Conservation (phyloP, 2,329 filamentous ascomycete genomes). For the Diaporthe ilicicola region DNA sequence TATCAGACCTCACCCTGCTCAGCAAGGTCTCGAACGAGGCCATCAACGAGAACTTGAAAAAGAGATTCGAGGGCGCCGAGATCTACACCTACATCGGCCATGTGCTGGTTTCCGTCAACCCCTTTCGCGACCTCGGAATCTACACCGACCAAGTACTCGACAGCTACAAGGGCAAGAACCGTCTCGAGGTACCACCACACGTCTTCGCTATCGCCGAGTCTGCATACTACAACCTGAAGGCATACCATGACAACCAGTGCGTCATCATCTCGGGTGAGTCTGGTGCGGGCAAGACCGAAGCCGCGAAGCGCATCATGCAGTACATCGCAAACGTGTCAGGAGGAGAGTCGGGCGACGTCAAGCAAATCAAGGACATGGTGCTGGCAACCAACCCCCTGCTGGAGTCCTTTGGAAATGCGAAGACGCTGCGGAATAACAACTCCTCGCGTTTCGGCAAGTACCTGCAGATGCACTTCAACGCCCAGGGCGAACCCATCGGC, state of each 20-base stretch:
- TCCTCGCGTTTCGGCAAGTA: conserved; percentile 99
- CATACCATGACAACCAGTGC: conserved; percentile 98
- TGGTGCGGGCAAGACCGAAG: conserved; percentile 97
- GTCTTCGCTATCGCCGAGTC: conserved; percentile 98
- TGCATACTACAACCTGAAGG: conserved; percentile 99
- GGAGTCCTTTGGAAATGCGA: conserved; percentile 98
- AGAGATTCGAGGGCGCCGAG: conserved; percentile 95
- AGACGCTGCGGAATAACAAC: conserved; percentile 98
- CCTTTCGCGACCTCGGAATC: conserved; percentile 96
- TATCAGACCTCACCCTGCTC: conserved; percentile 95
- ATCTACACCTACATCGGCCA: conserved; percentile 99
- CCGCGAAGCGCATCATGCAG: conserved; percentile 98
- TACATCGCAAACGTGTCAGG: conserved; percentile 98
- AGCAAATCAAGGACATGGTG: conserved; percentile 99
- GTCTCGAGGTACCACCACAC: conserved; percentile 92
- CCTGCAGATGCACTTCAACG: conserved; percentile 95
- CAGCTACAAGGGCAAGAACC: conserved; percentile 96
- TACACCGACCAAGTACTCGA: conserved; percentile 95
- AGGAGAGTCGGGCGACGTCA: conserved; percentile 83
- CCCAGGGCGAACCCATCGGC: conserved; percentile 88
- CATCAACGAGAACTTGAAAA: conserved; percentile 99
- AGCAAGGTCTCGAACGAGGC: conserved; percentile 99
- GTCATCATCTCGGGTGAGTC: conserved; percentile 99
- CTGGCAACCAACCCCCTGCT: conserved; percentile 96
- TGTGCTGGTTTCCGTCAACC: conserved; percentile 98